These are phyloP conservation scores for Picochlorum sp. DNA, from an alignment of 139 green algal genomes.

Conservation along the genomic window DNA sequence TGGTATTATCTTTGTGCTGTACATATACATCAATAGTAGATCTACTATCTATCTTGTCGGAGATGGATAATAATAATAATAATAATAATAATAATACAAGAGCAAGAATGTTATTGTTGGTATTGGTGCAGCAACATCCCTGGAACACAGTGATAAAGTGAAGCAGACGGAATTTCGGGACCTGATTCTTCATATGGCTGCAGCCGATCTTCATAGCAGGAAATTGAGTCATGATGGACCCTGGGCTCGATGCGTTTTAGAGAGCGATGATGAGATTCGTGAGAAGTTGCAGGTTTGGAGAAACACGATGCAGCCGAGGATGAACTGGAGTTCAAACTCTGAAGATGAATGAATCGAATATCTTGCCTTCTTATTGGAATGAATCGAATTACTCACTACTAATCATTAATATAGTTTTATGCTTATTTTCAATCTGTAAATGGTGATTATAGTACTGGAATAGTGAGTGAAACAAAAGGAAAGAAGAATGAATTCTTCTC, in stretches of 20 bases:
- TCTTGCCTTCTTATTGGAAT: too few relatives aligned
- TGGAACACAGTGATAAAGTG: slow-evolving; percentile 18
- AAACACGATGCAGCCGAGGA: slow-evolving; percentile 4
- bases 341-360: neutral
- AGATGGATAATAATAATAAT: too few relatives aligned
- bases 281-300: slow-evolving; percentile 11
- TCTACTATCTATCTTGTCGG: too few relatives aligned
- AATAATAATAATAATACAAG: too few relatives aligned
- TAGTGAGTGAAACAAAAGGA: too few relatives aligned
- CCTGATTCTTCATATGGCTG: slow-evolving; percentile 38
- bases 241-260: neutral
- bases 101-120: neutral
- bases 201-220: slow-evolving; percentile 29
- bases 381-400: too few relatives aligned
- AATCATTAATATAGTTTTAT: too few relatives aligned
- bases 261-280: slow-evolving; percentile 23
- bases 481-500: too few relatives aligned
- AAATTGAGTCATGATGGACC: neutral
- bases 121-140: slow-evolving; percentile 15
- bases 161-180: slow-evolving; percentile 20
- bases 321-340: neutral
- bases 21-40: too few relatives aligned
- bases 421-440: too few relatives aligned
- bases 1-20: too few relatives aligned
- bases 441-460: too few relatives aligned